phyloP scores from a whole-genome alignment of 306 rosid species.

The Elaeagnus macrophylla region DNA sequence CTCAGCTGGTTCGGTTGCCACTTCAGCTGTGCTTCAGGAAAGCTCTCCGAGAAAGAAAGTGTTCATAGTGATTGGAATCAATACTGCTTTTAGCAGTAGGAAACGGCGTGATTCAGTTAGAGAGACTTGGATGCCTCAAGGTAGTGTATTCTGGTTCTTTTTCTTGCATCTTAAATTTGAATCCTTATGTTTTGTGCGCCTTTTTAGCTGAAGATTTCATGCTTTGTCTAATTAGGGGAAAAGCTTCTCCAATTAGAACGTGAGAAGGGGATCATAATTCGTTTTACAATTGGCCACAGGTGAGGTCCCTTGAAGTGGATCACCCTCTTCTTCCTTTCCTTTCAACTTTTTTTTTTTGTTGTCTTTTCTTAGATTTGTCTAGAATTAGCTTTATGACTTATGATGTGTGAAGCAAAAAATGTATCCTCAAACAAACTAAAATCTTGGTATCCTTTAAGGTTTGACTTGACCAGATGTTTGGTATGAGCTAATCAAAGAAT shows the following conservation, averaged over 20 bases:
- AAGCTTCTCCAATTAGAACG: conserved; percentile 79
- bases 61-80: conserved; percentile 84
- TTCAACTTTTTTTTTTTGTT: too few relatives aligned
- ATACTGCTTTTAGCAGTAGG: conserved; percentile 97
- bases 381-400: too few relatives aligned
- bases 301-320: conserved; percentile 12
- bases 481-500: too few relatives aligned
- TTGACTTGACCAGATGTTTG: too few relatives aligned
- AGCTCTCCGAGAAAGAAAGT: conserved; percentile 49
- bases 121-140: conserved; percentile 99
- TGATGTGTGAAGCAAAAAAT: too few relatives aligned
- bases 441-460: too few relatives aligned
- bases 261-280: conserved; percentile 88
- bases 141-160: conserved; percentile 17
- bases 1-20: conserved; percentile 31
- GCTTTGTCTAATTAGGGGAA: conserved; percentile 45
- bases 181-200: not conserved
- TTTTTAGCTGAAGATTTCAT: conserved; percentile 20
- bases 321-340: not conserved
- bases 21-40: conserved; percentile 17
- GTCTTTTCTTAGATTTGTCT: too few relatives aligned
- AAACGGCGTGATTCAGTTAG: conserved; percentile 93
- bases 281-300: conserved; percentile 99
- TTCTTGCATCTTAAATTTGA: not conserved
- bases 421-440: too few relatives aligned